Base-by-base conservation (phyloP, 2,329 filamentous ascomycete genomes). In the Epichloe glyceriae region DNA sequence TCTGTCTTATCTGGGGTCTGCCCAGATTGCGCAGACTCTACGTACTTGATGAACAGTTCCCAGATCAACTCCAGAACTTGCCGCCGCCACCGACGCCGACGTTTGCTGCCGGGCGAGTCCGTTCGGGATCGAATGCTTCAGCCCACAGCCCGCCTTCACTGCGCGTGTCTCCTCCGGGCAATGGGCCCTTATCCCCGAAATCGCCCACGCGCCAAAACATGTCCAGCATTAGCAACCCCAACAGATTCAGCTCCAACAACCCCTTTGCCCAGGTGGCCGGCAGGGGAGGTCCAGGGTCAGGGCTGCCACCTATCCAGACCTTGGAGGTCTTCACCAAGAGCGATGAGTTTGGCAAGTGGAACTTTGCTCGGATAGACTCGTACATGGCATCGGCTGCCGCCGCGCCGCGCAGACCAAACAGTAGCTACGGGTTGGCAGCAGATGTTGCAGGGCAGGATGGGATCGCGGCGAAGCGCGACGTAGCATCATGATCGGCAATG, bases 41-140 rank as follows among this genome's bases (percentile, higher is more conserved):
- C 63, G 91, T 96, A 17, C 85, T 88, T 47, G 89, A 96, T 60
- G 79, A 85, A 26, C 75, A 79, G 47, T 95, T 97, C 63, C 83
- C 89, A 2, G 88, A 95, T 57, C 76, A 83, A 11, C 78, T 96
- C 5, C 75, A 89, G 42, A 73, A 73, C 14, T 73, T 91, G 6
- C 84, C 86, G 2, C 85, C 85, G 2, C 85, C 85, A 1, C 85
- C 87, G 1, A 72, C 62, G 44, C 62, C 64, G 14, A 57, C 60
- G 41, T 65, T 66, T 45, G 58, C 60, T 5, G 61, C 52, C 39
- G 59, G 59, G 1, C 61, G 66, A 33, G 52, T 55, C 33, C 60
- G 63, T 39, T 68, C 64, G 50, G 64, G 61, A 48, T 68, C 68
- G 26, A 62, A 57, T 49, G 54, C 57, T 4, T 64, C 63, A 1